Conservation (phyloP, 148 eudicot genomes). For the Fagopyrum homotropicum region DNA sequence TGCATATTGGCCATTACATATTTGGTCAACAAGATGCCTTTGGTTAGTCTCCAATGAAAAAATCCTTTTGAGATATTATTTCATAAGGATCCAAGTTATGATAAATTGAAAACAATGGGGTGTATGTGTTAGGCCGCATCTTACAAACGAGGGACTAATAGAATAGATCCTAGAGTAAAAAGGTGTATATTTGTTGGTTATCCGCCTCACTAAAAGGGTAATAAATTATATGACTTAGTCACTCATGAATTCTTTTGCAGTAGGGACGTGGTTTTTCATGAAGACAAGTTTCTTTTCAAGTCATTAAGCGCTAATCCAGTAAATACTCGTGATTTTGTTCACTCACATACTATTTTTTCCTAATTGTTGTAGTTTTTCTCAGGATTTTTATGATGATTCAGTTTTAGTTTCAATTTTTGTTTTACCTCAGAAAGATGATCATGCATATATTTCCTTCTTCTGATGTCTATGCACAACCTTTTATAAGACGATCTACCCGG, state of each 20-base stretch:
- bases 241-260: neutral
- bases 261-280: neutral
- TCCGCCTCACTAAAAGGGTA: neutral
- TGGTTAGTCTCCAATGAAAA: neutral
- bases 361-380: no score
- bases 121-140: neutral
- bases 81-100: neutral
- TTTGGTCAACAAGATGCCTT: neutral
- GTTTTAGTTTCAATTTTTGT: no score
- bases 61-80: neutral
- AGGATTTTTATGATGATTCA: no score
- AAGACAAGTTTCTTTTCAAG: neutral
- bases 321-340: neutral
- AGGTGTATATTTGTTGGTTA: neutral
- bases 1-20: neutral
- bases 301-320: no score
- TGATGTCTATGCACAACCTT: no score
- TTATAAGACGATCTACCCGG: neutral
- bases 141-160: neutral
- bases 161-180: neutral
- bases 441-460: no score
- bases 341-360: no score
- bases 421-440: no score
- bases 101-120: neutral
- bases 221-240: neutral